Conservation (phyloP, 176 grass and related monocot species). For the Cenchrus fungigraminus region DNA sequence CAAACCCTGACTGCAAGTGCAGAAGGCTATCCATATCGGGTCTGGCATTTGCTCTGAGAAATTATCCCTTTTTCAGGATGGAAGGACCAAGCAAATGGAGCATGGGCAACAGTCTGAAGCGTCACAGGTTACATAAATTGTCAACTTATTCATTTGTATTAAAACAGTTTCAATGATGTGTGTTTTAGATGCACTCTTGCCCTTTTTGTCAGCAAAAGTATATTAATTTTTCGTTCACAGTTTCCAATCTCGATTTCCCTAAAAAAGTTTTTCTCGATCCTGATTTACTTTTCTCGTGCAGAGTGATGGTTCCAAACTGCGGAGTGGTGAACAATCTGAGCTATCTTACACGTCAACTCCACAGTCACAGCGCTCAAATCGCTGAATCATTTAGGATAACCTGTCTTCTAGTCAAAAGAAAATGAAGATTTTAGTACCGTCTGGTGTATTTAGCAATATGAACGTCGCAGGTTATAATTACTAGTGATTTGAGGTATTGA, state of each 20-base stretch:
- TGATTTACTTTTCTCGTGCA: constrained; percentile 42
- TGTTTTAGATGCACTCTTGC: background rate
- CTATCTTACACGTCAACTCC: constrained; percentile 59
- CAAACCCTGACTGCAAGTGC: background rate
- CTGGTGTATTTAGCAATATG: background rate
- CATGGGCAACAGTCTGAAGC: constrained; percentile 52
- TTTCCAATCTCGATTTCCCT: constrained; percentile 14
- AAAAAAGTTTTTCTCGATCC: background rate
- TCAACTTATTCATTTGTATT: constrained; percentile 12
- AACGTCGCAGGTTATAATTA: too few species aligned
- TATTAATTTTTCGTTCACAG: background rate
- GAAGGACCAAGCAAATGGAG: constrained; percentile 47
- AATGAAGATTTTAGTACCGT: background rate
- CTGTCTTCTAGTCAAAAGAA: constrained; percentile 1
- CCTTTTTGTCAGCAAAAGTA: background rate
- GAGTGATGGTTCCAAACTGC: constrained; percentile 55
- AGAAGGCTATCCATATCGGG: background rate
- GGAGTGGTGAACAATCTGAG: constrained; percentile 54
- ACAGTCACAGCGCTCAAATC: constrained; percentile 48
- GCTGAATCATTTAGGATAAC: constrained; percentile 30
- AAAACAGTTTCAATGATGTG: constrained; percentile 13
- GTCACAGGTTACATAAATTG: constrained; percentile 46
- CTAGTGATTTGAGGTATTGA: too few species aligned
- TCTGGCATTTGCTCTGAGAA: constrained; percentile 27
- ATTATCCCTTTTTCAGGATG: constrained; percentile 40